phyloP scores from a whole-genome alignment of 2,329 filamentous ascomycete species.

The Diaporthe batatas region DNA sequence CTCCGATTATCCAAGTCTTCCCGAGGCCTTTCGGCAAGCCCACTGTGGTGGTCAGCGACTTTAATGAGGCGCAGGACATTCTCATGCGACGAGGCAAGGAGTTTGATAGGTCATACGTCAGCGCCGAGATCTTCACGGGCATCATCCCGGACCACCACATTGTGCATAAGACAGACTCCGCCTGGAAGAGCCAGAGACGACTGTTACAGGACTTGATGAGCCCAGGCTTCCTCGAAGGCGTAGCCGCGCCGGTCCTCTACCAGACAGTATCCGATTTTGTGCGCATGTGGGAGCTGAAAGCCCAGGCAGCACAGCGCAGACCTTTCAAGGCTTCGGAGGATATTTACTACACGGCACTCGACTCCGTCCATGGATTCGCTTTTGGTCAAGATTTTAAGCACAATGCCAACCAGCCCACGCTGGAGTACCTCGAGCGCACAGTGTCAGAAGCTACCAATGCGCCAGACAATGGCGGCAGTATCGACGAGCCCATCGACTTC shows the following conservation, averaged over 20 bases:
- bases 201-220: slow-evolving; percentile 55
- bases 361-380: slow-evolving; percentile 44
- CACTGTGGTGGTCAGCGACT: slow-evolving; percentile 10
- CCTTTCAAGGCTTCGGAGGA: slow-evolving; percentile 52
- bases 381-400: background rate
- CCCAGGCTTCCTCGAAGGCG: slow-evolving; percentile 51
- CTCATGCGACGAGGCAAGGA: slow-evolving; percentile 28
- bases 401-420: background rate
- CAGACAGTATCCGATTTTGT: slow-evolving; percentile 48
- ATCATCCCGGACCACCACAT: slow-evolving; percentile 50
- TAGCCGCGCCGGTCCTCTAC: slow-evolving; percentile 42
- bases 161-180: slow-evolving; percentile 49
- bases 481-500: background rate
- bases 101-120: slow-evolving; percentile 47
- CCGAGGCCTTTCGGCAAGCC: slow-evolving; percentile 48
- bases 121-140: slow-evolving; percentile 43
- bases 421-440: background rate
- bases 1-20: slow-evolving; percentile 53
- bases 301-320: slow-evolving; percentile 44
- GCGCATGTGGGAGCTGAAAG: slow-evolving; percentile 52
- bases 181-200: slow-evolving; percentile 50
- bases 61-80: slow-evolving; percentile 20
- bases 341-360: slow-evolving; percentile 47
- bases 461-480: background rate
- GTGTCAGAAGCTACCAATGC: background rate